Percentiles rank a stretch among this genome's conserved stretches.
phyloP scores from a whole-genome alignment of 495 filamentous ascomycete species.

The Physcia stellaris region DNA sequence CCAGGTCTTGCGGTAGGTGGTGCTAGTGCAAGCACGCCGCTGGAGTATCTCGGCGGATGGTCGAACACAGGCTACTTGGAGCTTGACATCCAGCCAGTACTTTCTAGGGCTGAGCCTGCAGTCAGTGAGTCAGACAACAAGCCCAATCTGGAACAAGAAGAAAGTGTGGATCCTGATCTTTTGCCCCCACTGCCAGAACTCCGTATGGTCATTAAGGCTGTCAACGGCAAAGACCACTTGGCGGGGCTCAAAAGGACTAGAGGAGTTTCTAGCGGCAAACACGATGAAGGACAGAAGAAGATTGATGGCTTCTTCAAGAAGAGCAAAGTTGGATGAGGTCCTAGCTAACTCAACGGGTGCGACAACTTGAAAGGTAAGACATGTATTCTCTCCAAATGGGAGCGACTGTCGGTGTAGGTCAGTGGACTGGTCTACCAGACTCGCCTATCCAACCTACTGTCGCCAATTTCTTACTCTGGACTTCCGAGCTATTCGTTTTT shows the following conservation, averaged over 20 bases:
- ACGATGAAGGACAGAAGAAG: conserved; percentile 58
- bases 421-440: no score
- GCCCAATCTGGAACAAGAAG: not conserved
- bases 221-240: conserved; percentile 58
- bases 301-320: conserved; percentile 70
- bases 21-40: conserved; percentile 8
- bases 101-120: not conserved
- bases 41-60: conserved; percentile 41
- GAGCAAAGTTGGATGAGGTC: no score
- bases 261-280: conserved; percentile 56
- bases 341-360: no score
- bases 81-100: conserved; percentile 23
- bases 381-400: no score
- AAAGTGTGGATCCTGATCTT: not conserved
- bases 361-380: no score
- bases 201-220: conserved; percentile 29
- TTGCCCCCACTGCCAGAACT: conserved; percentile 10
- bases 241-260: conserved; percentile 54
- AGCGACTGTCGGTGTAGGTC: no score
- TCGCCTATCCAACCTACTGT: no score
- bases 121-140: not conserved
- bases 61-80: conserved; percentile 53
- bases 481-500: no score
- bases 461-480: no score
- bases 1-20: conserved; percentile 11